Evolutionary conservation across 768 basidiomycete species (phyloP), one percentile per base, ranked within the genome.

Genomic region (Amyloporia xantha): DNA sequence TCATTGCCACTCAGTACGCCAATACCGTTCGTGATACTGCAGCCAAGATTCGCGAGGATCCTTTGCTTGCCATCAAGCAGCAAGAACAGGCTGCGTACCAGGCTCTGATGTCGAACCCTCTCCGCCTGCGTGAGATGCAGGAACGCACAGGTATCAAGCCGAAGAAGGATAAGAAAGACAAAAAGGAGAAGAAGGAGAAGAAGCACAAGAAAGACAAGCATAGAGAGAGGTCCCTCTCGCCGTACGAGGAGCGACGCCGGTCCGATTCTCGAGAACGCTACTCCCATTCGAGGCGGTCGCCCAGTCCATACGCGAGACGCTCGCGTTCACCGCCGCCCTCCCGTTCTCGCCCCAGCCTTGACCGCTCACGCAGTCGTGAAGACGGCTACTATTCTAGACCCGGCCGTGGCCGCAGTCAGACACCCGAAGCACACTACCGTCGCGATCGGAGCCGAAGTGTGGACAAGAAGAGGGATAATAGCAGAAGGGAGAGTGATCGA

Each of bases 1-100:
- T 95, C 63, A 94, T 95, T 47, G 92, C 94, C 3, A 76, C 91
- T 2, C 93, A 96, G 63, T 96, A 93, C 62, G 95, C 96, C 58
- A 98, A 98, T 64, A 86, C 72, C 37, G 73, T 71, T 26, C 84
- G 94, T 25, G 96, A 99, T 60, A 77, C 91, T 38, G 87, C 92
- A 19, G 73, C 92, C 24, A 98, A 99, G 68, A 84, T 99, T 53
- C 85, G 96, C 27, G 96, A 98, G 67, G 96, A 99, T 61, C 96
- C 96, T 4, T 63, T 98, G 4, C 75, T 99, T n/a, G 91, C 89
- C 12, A 98, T 99, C 71, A 98, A 97, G 67, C 88, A 93, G 63
- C 95, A 97, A 61, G 95, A 99, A 67, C 93, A 96, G 62, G 86
- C 89, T 6, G 88, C 92, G 5, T 86, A 92, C 57, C 82, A 96